Conservation (phyloP, 345 rosid species). For the Salix koriyanagi region DNA sequence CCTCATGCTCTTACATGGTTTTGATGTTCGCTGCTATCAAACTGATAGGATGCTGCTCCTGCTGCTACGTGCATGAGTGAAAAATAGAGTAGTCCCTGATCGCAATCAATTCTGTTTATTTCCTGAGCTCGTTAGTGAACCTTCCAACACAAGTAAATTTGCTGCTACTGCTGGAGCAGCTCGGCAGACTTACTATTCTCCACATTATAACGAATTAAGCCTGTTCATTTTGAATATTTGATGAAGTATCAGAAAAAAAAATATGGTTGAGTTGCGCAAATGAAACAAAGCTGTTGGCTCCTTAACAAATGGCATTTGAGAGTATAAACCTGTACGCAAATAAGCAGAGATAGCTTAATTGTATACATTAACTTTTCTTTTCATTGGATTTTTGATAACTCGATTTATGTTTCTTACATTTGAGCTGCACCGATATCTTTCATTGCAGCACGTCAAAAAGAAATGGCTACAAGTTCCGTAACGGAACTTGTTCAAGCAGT, state of each 20-base stretch:
- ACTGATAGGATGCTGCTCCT: not conserved
- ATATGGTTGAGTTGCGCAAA: too few relatives aligned
- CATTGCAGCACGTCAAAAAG: slow-evolving; percentile 78
- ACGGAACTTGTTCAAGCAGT: slow-evolving; percentile 84
- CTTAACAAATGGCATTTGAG: too few relatives aligned
- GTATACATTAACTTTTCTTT: not conserved
- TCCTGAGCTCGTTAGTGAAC: too few relatives aligned
- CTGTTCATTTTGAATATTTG: too few relatives aligned
- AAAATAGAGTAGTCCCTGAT: not conserved
- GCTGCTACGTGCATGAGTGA: not conserved
- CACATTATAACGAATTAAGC: too few relatives aligned
- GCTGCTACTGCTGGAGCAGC: too few relatives aligned
- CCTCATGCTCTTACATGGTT: not conserved
- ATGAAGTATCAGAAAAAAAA: too few relatives aligned
- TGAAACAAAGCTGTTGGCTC: too few relatives aligned
- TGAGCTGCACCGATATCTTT: not conserved
- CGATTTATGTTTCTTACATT: too few relatives aligned
- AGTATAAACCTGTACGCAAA: not conserved
- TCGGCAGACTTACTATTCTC: too few relatives aligned
- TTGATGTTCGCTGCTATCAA: not conserved
- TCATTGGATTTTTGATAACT: not conserved
- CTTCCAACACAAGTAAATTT: too few relatives aligned
- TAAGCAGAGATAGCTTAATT: not conserved
- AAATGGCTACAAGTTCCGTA: slow-evolving; percentile 62
- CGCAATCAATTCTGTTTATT: too few relatives aligned